Conservation (phyloP, 2,329 filamentous ascomycete species). For the Aspergillus uvarum region DNA sequence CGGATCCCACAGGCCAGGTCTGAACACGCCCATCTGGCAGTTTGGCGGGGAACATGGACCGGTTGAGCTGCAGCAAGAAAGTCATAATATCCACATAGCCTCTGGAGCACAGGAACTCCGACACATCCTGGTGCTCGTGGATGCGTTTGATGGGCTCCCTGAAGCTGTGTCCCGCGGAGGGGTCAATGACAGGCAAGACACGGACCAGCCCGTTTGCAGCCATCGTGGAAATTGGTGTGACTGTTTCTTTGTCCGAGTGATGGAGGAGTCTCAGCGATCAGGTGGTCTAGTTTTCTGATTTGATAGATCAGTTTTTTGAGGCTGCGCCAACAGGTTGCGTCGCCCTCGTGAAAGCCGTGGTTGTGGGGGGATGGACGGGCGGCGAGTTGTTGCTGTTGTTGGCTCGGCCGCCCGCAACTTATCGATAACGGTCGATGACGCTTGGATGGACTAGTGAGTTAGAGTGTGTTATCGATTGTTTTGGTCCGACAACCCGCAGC, state of each 20-base stretch:
- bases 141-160: conserved; percentile 73
- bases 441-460: not conserved
- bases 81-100: conserved; percentile 85
- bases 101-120: conserved; percentile 72
- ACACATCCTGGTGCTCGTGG: conserved; percentile 78
- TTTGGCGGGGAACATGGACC: conserved; percentile 74
- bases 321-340: not conserved
- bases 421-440: not conserved
- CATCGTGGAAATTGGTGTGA: conserved; percentile 17
- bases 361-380: not conserved
- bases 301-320: not conserved
- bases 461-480: not conserved
- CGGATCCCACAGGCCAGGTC: conserved; percentile 50
- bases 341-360: not conserved
- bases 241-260: too few species aligned
- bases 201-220: conserved; percentile 24
- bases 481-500: not conserved
- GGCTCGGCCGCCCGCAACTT: not conserved
- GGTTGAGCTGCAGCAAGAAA: conserved; percentile 88
- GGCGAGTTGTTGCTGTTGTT: not conserved
- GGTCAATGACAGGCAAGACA: conserved; percentile 51
- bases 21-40: conserved; percentile 40
- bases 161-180: conserved; percentile 57
- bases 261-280: too few species aligned
- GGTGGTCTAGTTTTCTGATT: not conserved